These are phyloP conservation scores for Jaenimonas drosophilae DNA, from an alignment of 208 protist species.

Conservation along the genomic window DNA sequence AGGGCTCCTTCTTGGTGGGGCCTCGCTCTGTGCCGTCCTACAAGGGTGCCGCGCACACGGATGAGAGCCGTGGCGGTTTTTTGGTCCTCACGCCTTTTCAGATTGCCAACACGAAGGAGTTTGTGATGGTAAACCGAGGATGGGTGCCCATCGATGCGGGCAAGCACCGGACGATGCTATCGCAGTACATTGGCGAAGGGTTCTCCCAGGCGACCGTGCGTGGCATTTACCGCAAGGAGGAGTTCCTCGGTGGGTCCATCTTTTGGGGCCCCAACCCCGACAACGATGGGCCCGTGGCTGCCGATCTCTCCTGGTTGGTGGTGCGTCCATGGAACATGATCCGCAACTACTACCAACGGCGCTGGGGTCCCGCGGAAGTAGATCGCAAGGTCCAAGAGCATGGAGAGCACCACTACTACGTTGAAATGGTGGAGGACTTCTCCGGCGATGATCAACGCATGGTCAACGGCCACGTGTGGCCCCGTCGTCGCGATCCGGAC, in stretches of 20 bases:
- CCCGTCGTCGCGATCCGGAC: constrained; percentile 54
- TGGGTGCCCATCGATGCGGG: constrained; percentile 85
- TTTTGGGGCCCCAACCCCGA: constrained; percentile 43
- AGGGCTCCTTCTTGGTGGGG: constrained; percentile 73
- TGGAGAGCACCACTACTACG: constrained; percentile 69
- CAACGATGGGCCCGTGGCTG: constrained; percentile 61
- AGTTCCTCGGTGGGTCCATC: constrained; percentile 45
- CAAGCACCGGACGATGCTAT: constrained; percentile 72
- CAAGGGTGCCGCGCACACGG: constrained; percentile 54
- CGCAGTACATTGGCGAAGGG: constrained; percentile 80
- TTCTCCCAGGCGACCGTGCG: constrained; percentile 31
- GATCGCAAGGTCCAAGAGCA: constrained; percentile 25
- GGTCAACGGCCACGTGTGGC: constrained; percentile 65
- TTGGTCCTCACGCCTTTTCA: constrained; percentile 81
- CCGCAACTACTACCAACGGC: constrained; percentile 50
- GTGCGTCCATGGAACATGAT: constrained; percentile 76
- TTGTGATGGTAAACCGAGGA: constrained; percentile 82
- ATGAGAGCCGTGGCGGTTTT: constrained; percentile 79
- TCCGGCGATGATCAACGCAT: constrained; percentile 82
- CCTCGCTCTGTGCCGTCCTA: constrained; percentile 76
- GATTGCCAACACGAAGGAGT: constrained; percentile 46
- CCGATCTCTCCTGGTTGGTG: constrained; percentile 67
- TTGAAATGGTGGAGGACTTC: constrained; percentile 85
- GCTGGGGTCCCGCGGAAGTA: constrained; percentile 31
- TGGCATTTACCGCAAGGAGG: constrained; percentile 68